A percentile compares a stretch with the other conserved stretches of the same genome.
Evolutionary conservation across 176 grass and related monocot genomes (phyloP).

Genomic region (Guadua angustifolia): DNA sequence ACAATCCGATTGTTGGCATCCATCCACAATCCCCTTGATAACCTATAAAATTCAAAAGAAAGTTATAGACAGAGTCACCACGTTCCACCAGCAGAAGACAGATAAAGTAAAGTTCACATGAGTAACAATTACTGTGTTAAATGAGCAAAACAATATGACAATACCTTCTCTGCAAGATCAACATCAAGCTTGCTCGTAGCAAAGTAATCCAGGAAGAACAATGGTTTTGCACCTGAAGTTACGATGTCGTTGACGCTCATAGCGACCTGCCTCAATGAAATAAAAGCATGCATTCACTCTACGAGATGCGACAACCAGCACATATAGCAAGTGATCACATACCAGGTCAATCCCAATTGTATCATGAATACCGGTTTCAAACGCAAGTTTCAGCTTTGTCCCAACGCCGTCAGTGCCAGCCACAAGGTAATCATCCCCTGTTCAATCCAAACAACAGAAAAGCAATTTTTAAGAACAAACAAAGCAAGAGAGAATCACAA

Average conservation of each 20-base stretch:
- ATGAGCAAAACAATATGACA: not conserved
- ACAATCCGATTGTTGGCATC: slow-evolving; percentile 86
- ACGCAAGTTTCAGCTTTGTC: slow-evolving; percentile 94
- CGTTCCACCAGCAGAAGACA: not conserved
- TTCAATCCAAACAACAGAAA: slow-evolving; percentile 1
- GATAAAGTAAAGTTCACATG: not conserved
- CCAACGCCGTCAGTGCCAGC: slow-evolving; percentile 89
- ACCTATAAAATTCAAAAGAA: slow-evolving; percentile 52
- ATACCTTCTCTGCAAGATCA: slow-evolving; percentile 93
- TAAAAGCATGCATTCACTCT: not conserved
- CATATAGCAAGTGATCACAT: not conserved
- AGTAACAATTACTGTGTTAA: not conserved
- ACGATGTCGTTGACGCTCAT: slow-evolving; percentile 99
- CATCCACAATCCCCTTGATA: slow-evolving; percentile 88
- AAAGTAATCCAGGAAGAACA: slow-evolving; percentile 97
- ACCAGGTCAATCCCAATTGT: slow-evolving; percentile 97
- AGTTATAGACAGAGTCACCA: not conserved
- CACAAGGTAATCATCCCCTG: slow-evolving; percentile 84
- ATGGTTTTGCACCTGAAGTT: slow-evolving; percentile 85
- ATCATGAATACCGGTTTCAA: slow-evolving; percentile 95
- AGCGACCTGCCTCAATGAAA: slow-evolving; percentile 60
- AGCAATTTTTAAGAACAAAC: not conserved
- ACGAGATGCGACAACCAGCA: not conserved
- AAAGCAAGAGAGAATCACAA: not conserved
- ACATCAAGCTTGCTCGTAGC: slow-evolving; percentile 88